Conservation (phyloP, 1,284 basidiomycete genomes). For the Microbotryum silenes-acaulis region DNA sequence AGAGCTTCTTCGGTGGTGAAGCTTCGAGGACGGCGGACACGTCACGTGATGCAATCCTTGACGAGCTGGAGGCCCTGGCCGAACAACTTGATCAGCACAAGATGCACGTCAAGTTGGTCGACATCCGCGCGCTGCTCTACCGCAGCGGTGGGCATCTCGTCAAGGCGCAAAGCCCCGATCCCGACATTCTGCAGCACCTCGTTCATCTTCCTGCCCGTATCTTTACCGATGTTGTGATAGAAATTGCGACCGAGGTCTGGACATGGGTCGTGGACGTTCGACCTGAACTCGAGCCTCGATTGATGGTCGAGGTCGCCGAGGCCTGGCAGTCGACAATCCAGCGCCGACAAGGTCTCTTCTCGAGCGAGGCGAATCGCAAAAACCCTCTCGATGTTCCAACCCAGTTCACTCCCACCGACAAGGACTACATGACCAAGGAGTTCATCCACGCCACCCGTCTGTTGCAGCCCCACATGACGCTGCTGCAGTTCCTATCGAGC, state of each 20-base stretch:
- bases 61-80: conserved; percentile 61
- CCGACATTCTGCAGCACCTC: conserved; percentile 77
- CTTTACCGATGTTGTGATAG: conserved; percentile 76
- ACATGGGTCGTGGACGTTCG: conserved; percentile 90
- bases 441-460: conserved; percentile 63
- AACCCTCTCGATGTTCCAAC: conserved; percentile 84
- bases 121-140: conserved; percentile 77
- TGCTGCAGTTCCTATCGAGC: conserved; percentile 85
- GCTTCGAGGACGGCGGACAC: not conserved
- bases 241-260: conserved; percentile 88
- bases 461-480: conserved; percentile 70
- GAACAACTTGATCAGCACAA: conserved; percentile 62
- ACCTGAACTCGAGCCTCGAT: conserved; percentile 60
- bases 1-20: conserved; percentile 58
- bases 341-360: conserved; percentile 73
- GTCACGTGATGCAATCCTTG: conserved; percentile 49
- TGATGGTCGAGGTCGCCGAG: conserved; percentile 78
- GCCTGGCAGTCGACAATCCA: conserved; percentile 81
- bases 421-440: conserved; percentile 68
- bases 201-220: conserved; percentile 83
- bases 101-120: conserved; percentile 63
- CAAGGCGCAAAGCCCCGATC: conserved; percentile 60
- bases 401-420: conserved; percentile 85
- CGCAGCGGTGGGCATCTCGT: conserved; percentile 68
- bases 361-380: conserved; percentile 61